Percentiles rank a stretch among this genome's conserved stretches.
These are phyloP conservation scores for Pseudozyma pruni DNA, from an alignment of 1,284 basidiomycete genomes.

Conservation along the genomic window DNA sequence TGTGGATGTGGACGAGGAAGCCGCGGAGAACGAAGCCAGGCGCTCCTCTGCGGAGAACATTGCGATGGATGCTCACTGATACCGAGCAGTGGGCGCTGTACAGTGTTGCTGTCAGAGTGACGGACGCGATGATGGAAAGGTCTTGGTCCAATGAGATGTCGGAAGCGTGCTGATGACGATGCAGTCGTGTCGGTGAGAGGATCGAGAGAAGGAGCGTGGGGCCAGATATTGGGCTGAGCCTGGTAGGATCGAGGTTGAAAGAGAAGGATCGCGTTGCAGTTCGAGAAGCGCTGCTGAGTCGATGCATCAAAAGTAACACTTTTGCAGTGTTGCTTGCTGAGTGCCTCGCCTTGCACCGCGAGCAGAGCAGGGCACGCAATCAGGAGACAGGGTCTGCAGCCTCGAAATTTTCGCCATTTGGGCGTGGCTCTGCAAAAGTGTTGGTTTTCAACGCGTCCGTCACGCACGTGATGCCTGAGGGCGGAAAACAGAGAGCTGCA, in stretches of 20 bases:
- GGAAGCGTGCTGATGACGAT: neutral
- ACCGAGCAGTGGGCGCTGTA: no score
- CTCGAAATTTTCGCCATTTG: neutral
- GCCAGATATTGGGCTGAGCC: neutral
- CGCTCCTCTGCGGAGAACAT: constrained; percentile 48
- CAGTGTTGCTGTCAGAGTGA: no score
- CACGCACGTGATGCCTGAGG: constrained; percentile 22
- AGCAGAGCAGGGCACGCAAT: neutral
- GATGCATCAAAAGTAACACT: constrained; percentile 8
- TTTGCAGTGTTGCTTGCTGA: neutral
- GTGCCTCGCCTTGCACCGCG: constrained; percentile 2
- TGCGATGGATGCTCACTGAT: neutral
- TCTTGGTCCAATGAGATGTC: no score
- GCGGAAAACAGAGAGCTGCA: neutral
- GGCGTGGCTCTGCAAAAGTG: neutral
- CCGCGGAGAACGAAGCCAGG: constrained; percentile 38
- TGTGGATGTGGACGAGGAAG: constrained; percentile 34
- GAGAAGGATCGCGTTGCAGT: neutral
- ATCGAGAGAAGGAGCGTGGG: neutral
- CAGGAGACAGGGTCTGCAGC: constrained; percentile 5
- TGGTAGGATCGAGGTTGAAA: neutral
- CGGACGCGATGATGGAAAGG: no score
- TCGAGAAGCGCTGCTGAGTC: neutral
- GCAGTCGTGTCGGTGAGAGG: neutral
- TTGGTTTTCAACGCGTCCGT: constrained; percentile 16